These are phyloP conservation scores for Colletotrichum sojae DNA, from an alignment of 2,329 filamentous ascomycete species.

Conservation along the genomic window DNA sequence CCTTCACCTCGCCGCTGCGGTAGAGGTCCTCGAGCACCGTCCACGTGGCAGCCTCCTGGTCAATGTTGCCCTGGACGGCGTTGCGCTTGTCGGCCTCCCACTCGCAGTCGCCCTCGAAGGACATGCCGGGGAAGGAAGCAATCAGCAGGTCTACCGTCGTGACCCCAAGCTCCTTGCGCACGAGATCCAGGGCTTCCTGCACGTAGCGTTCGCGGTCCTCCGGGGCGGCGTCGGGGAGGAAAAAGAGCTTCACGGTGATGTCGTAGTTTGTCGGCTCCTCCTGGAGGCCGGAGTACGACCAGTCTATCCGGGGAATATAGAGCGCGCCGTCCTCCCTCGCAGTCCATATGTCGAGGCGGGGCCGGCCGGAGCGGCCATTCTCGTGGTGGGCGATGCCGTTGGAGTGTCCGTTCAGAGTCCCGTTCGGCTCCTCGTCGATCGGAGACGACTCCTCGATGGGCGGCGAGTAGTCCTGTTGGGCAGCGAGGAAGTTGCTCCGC, in stretches of 20 bases:
- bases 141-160: constrained; percentile 88
- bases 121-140: constrained; percentile 91
- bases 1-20: constrained; percentile 77
- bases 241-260: constrained; percentile 96
- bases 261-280: constrained; percentile 92
- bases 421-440: constrained; percentile 46
- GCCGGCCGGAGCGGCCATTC: constrained; percentile 46
- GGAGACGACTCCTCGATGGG: constrained; percentile 45
- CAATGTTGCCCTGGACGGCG: constrained; percentile 73
- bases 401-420: constrained; percentile 40
- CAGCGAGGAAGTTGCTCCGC: constrained; percentile 83
- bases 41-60: constrained; percentile 78
- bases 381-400: constrained; percentile 50
- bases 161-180: constrained; percentile 84
- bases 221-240: constrained; percentile 79
- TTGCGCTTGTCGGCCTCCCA: constrained; percentile 78
- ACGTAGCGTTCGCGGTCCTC: constrained; percentile 78
- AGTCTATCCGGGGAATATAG: constrained; percentile 85
- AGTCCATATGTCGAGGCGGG: constrained; percentile 74
- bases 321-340: constrained; percentile 69
- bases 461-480: constrained; percentile 73
- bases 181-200: constrained; percentile 82
- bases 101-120: constrained; percentile 93
- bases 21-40: constrained; percentile 82
- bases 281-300: constrained; percentile 77